A percentile compares a stretch with the other conserved stretches of the same genome.
Evolutionary conservation across 2,329 filamentous ascomycete species (phyloP).

Genomic region (Exophiala oligosperma): DNA sequence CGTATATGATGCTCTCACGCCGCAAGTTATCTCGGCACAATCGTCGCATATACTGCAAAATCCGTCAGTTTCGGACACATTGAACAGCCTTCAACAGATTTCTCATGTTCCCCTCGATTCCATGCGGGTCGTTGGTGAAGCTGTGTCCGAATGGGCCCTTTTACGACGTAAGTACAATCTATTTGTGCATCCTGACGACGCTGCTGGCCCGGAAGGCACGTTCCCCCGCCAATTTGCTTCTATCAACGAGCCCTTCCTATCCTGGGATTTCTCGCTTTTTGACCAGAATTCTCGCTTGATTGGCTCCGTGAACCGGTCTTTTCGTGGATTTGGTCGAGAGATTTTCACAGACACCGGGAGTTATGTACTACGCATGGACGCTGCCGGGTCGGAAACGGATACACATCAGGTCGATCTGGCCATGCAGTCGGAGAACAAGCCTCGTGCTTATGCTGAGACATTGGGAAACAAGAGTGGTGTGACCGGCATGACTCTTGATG

Average conservation of each 20-base stretch:
- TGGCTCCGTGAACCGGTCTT: conserved; percentile 65
- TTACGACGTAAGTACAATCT: conserved; percentile 65
- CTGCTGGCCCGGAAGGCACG: conserved; percentile 28
- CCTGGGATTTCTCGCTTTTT: conserved; percentile 64
- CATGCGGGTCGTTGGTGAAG: conserved; percentile 65
- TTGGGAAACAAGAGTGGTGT: conserved; percentile 17
- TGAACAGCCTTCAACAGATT: conserved; percentile 50
- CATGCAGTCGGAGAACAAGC: conserved; percentile 37
- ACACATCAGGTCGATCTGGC: conserved; percentile 38
- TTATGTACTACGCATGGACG: conserved; percentile 65
- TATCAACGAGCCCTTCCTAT: conserved; percentile 63
- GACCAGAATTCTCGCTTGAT: conserved; percentile 52
- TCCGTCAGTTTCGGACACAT: conserved; percentile 29
- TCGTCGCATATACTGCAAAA: conserved; percentile 35
- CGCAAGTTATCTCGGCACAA: conserved; percentile 31
- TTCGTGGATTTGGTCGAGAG: conserved; percentile 62
- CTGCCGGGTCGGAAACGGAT: conserved; percentile 47
- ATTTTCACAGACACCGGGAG: conserved; percentile 67
- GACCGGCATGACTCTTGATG: conserved; percentile 63
- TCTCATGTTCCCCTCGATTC: conserved; percentile 55
- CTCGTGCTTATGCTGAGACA: conserved; percentile 17
- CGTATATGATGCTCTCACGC: conserved; percentile 55
- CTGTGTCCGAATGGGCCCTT: conserved; percentile 64
- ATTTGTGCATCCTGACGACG: conserved; percentile 56
- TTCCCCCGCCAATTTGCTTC: conserved; percentile 62